Evolutionary conservation across 805 yeast species (phyloP), one percentile per base, ranked within the genome.

Genomic region (Cephaloascus albidus): DNA sequence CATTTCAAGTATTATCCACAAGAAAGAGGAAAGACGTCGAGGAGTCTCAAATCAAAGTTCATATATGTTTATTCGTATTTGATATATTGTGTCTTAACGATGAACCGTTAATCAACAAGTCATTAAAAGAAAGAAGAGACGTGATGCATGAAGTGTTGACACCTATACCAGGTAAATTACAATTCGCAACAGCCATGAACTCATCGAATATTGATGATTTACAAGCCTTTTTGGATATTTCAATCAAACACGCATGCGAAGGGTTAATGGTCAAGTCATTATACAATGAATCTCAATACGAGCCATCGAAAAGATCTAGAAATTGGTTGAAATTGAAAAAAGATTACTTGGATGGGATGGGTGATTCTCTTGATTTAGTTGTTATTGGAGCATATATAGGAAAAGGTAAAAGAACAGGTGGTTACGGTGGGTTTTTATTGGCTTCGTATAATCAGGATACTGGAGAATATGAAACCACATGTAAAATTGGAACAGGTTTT

Each of bases 401-500:
- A 17, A 78, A 79, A 42, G 98, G 98, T 35, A 93, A 90, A 60
- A 75, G 98, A 54, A 89, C 97, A 0, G 96, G 95, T 10, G 74
- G 83, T 44, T 93, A 90, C 57, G 98, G 98, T 38, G 98, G 97
- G 2, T 93, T 89, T 53, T 59, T 93, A 32, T 66, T 93, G 38
- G 97, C 95, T 0, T 82, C 94, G 23, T 90, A 87, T 54, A 93
- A 93, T 52, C 79, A 78, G 40, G 96, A 90, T 42, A 75, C 87
- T 0, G 97, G 94, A 18, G 97, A 89, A 52, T 87, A 75, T 55
- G 97, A 93, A 58, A 85, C 97, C 0, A 82, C 95, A 33, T 93
- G 98, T 64, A 93, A 93, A 57, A 89, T 94, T 40, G 98, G 98
- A 36, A 93, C 98, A 1, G 98, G 98, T 0, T 93, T 93, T 54